Base-by-base conservation (phyloP, 2,329 filamentous ascomycete species). In the Juglanconis oblonga region DNA sequence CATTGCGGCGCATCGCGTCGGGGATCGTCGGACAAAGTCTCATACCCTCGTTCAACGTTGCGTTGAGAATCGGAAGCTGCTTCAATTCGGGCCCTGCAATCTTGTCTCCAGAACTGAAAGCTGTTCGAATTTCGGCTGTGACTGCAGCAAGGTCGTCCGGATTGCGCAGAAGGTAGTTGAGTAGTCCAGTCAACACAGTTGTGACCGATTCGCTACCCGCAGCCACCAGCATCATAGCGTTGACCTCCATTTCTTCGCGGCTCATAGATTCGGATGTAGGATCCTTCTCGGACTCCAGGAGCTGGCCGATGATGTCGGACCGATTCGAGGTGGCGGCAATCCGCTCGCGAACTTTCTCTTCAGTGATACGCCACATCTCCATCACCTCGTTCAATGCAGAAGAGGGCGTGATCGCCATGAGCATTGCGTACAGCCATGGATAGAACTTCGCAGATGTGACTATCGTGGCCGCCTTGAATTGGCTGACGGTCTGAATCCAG, bases 201-300 rank as follows among this genome's bases (percentile, higher is more conserved):
- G 58, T 55, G 52, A 51, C 53, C 11, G 58, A 55, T 56, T 59
- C 52, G 53, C 52, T 55, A 24, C 57, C 57, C 29, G 52, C 57
- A 29, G 48, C 57, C 17, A 59, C 48, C 31, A 59, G 13, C 8
- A 55, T 44, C 32, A 55, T 51, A 17, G 57, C 52, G 38, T 59
- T 59, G 36, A 55, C 48, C 32, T 59, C 52, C 57, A 59, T 59
- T 47, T 55, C 52, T 52, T 55, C 48, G 13, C 54, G 54, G 24
- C 47, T 57, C 54, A 57, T 57, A 40, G 53, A 40, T 44, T 38
- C 32, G 53, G 11, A 13, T n/a, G 3, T 32, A n/a, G 33, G 33
- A 17, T 55, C 53, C 17, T 38, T 40, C 33, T 48, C 53, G 9
- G 44, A 55, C 32, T 59, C 29, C 44, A 54, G 51, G 35, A 55